Evolutionary conservation across 768 basidiomycete species (phyloP), one percentile per base, ranked within the genome.

Genomic region (Sarcodon sp.): DNA sequence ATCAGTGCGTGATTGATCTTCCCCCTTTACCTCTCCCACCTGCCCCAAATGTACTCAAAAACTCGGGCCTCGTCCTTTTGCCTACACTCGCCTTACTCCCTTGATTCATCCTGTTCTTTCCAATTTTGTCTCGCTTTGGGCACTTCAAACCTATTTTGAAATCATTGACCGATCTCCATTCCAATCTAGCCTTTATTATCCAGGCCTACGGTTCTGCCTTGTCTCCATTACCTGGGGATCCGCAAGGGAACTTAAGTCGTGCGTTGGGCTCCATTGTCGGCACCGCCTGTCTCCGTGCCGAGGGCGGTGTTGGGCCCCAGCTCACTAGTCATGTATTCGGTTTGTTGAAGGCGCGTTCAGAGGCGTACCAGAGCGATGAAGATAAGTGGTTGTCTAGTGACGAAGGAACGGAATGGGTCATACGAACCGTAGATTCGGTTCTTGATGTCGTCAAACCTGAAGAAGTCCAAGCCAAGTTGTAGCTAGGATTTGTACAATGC

Each of bases 241-340:
- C 80, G 66, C 84, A 85, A 66, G 85, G 86, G 50, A 88, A 88
- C 67, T 72, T 94, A 53, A 88, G 86, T 62, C 80, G 91, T 53
- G 78, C 84, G 35, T 61, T 91, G 61, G 81, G 88, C 46, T 91
- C 87, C 33, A 76, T 92, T 36, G 81, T 89, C 52, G 91, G 85
- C 32, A 80, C 85, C 43, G 83, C 91, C 21, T 82, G 87, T 51
- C 75, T 94, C 46, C 82, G 91, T 50, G 80, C 91, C 31, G 88
- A 92, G 58, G 80, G 76, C 31, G 71, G 83, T 43, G 91, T 93
- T 52, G 87, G 79, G 18, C 87, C 90, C 6, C 91, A 94, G 62
- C 71, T 94, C 50, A 82, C 69, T 9, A 90, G 87, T 62, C 91
- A 94, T 61, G 82, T 86, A 44, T 91, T 88, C 63, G 91, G 91